A percentile compares a stretch with the other conserved stretches of the same genome.
Conservation (phyloP, 345 rosid species). For the Hypericum androsaemum region DNA sequence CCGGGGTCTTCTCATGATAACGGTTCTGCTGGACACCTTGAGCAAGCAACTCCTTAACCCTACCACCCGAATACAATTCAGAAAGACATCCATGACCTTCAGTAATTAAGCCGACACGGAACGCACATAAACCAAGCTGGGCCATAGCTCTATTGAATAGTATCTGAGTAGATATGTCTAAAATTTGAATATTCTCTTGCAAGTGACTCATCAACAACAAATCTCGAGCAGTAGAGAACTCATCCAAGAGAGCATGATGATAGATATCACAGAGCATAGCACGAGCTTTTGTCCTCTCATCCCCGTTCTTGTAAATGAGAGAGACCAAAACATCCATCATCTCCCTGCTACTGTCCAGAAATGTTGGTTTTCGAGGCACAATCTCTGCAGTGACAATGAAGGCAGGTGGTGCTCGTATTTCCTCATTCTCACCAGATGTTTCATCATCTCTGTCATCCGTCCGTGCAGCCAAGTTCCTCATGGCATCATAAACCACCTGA, state of each 20-base stretch:
- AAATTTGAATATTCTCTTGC: constrained; percentile 77
- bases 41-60: constrained; percentile 90
- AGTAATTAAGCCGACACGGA: constrained; percentile 61
- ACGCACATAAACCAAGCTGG: constrained; percentile 90
- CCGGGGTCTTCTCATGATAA: constrained; percentile 93
- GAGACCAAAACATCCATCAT: constrained; percentile 83
- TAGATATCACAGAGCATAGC: constrained; percentile 97
- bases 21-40: constrained; percentile 94
- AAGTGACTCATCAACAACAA: constrained; percentile 86
- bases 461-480: constrained; percentile 81
- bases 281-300: constrained; percentile 94
- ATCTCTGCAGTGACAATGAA: constrained; percentile 68
- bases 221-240: constrained; percentile 71
- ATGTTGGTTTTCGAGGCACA: constrained; percentile 81
- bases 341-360: constrained; percentile 75
- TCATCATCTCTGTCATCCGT: constrained; percentile 39
- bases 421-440: constrained; percentile 43
- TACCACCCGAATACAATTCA: constrained; percentile 84
- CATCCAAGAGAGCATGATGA: constrained; percentile 75
- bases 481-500: constrained; percentile 87
- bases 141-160: constrained; percentile 96
- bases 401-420: constrained; percentile 52
- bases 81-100: constrained; percentile 86
- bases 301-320: constrained; percentile 81
- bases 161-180: constrained; percentile 90